Evolutionary conservation across 352 stramenopile species (phyloP), one percentile per base, ranked within the genome.

Genomic region (Globisporangium camurandrum): DNA sequence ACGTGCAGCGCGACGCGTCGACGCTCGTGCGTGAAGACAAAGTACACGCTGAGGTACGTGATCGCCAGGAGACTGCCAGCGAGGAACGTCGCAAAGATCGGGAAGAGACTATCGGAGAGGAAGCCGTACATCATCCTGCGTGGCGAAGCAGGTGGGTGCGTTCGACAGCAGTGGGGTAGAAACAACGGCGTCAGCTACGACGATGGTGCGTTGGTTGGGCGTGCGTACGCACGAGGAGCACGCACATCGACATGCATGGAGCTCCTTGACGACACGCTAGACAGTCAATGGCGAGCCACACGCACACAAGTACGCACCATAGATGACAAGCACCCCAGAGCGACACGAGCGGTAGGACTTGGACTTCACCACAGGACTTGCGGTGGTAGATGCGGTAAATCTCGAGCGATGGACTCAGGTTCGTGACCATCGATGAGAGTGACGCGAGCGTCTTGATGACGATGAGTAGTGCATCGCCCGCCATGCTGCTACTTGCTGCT

Each of bases 121-220:
- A 64, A 70, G n/a, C 62, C 62, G 30, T 67, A 71, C 33, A 71
- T 48, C 37, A 71, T 38, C 58, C 62, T 67, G 33, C 17, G 14
- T 12, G 9, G 8, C 11, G 17, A 17, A 34, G 16, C 11, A 34
- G 30, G 12, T 1, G 24, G 14, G 14, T 45, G 33, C 17, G 14
- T 12, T 34, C 30, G 23, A 28, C 26, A 34, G 16, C 11, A 34
- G 30, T 23, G 1, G 24, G 14, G 14, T 45, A 19, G 27, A n/a
- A n/a, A n/a, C n/a, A n/a, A n/a, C n/a, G n/a, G n/a, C n/a, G n/a
- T n/a, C n/a, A n/a, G n/a, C n/a, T n/a, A n/a, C n/a, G n/a, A n/a
- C n/a, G n/a, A n/a, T n/a, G n/a, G n/a, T n/a, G n/a, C n/a, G n/a
- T n/a, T n/a, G n/a, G n/a, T n/a, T n/a, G n/a, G n/a, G n/a, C n/a